Evolutionary conservation across 495 filamentous ascomycete species (phyloP).

Genomic region (Trichoderma virens): DNA sequence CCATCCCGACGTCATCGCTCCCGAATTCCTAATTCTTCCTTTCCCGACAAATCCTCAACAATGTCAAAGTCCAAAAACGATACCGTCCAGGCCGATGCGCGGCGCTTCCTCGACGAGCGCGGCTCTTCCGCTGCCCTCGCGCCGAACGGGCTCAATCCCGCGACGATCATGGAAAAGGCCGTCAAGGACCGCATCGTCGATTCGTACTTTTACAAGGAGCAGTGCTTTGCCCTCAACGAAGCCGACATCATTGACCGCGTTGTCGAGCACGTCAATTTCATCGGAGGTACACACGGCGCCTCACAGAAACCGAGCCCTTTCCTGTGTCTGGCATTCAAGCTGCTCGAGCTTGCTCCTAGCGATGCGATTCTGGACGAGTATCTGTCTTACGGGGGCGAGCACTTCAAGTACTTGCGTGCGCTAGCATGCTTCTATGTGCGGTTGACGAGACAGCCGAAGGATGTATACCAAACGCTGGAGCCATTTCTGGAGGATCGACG

Average conservation of each 20-base stretch:
- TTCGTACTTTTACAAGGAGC: slow-evolving; percentile 96
- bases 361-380: slow-evolving; percentile 77
- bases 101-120: slow-evolving; percentile 69
- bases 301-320: slow-evolving; percentile 84
- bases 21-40: background rate
- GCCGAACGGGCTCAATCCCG: slow-evolving; percentile 72
- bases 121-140: slow-evolving; percentile 44
- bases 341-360: slow-evolving; percentile 77
- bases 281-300: slow-evolving; percentile 80
- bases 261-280: slow-evolving; percentile 64
- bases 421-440: slow-evolving; percentile 88
- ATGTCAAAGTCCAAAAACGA: slow-evolving; percentile 20
- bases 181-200: slow-evolving; percentile 92
- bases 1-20: slow-evolving; percentile 1
- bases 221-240: slow-evolving; percentile 92
- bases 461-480: slow-evolving; percentile 75
- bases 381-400: slow-evolving; percentile 59
- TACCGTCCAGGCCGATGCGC: slow-evolving; percentile 64
- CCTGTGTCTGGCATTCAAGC: slow-evolving; percentile 89
- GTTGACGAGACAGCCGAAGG: slow-evolving; percentile 75
- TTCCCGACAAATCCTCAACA: background rate
- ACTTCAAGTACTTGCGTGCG: slow-evolving; percentile 84
- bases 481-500: slow-evolving; percentile 74
- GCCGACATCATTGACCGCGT: slow-evolving; percentile 85
- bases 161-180: slow-evolving; percentile 83